These are phyloP conservation scores for Triticum dicoccoides DNA, from an alignment of 176 grass and related monocot species.

Conservation along the genomic window DNA sequence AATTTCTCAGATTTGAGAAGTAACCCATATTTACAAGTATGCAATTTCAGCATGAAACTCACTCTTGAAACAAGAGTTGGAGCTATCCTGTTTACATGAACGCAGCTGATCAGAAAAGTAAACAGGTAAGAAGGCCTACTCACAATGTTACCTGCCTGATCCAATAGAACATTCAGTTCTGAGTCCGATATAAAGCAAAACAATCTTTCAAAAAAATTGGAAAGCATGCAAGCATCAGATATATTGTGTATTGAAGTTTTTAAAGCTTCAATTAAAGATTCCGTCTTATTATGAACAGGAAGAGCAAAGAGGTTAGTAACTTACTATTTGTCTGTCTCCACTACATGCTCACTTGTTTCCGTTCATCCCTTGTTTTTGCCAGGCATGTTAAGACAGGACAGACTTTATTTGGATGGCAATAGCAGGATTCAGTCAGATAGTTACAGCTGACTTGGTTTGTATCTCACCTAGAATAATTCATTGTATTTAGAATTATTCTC, in stretches of 20 bases:
- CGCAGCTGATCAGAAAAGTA: not conserved
- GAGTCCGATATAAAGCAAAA: not conserved
- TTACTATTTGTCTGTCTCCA: not conserved
- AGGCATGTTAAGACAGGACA: conserved; percentile 4
- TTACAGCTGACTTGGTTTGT: not conserved
- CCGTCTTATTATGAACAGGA: not conserved
- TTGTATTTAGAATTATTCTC: not conserved
- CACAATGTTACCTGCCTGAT: not conserved
- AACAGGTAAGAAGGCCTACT: not conserved
- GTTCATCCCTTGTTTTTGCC: not conserved
- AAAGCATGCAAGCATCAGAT: not conserved
- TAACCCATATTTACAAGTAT: not conserved
- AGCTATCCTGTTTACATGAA: not conserved
- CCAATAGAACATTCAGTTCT: not conserved
- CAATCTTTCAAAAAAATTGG: not conserved
- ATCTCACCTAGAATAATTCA: not conserved
- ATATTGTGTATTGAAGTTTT: not conserved
- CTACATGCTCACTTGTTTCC: not conserved
- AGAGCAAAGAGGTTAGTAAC: not conserved
- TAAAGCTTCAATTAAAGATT: not conserved
- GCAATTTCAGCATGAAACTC: not conserved
- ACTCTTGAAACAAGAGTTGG: not conserved
- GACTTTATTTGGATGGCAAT: not conserved
- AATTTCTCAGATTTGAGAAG: not conserved
- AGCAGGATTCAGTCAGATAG: not conserved